phyloP scores from a whole-genome alignment of 2,329 filamentous ascomycete species.

The Epichloe baconii region DNA sequence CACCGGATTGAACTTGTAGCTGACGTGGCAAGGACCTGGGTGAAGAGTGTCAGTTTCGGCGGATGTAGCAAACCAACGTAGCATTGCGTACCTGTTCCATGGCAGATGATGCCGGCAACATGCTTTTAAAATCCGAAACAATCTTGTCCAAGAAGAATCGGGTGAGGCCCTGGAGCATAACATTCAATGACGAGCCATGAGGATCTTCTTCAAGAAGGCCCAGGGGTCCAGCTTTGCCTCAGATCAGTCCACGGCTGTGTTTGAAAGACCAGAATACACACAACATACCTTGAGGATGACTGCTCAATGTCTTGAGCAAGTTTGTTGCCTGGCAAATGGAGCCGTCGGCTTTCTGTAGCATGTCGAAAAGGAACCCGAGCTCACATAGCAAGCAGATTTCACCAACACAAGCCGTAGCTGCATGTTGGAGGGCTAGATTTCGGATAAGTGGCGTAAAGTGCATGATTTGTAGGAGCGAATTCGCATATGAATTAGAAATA shows the following conservation, averaged over 20 bases:
- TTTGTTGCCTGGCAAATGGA: conserved; percentile 96
- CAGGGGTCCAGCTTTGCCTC: conserved; percentile 48
- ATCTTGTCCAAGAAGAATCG: conserved; percentile 78
- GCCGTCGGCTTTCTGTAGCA: conserved; percentile 91
- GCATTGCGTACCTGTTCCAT: conserved; percentile 52
- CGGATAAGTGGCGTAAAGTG: conserved; percentile 80
- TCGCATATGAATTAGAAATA: conserved; percentile 93
- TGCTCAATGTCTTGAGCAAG: conserved; percentile 77
- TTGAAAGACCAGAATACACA: neutral
- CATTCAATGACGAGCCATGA: conserved; percentile 57
- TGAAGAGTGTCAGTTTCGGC: neutral
- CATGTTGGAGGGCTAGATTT: conserved; percentile 80
- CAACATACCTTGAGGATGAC: conserved; percentile 55
- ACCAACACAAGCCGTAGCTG: conserved; percentile 69
- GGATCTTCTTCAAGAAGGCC: conserved; percentile 77
- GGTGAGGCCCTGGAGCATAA: conserved; percentile 75
- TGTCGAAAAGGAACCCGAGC: conserved; percentile 89
- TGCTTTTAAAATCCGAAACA: conserved; percentile 58
- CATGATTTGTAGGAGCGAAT: conserved; percentile 79
- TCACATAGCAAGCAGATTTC: conserved; percentile 86
- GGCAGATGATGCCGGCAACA: conserved; percentile 45
- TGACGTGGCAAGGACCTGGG: conserved; percentile 48
- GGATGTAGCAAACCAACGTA: neutral
- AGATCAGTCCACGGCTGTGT: neutral
- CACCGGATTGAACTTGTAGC: conserved; percentile 68